Percentiles rank a stretch among this genome's conserved stretches.
These are phyloP conservation scores for Aspergillus nidulans DNA, from an alignment of 495 filamentous ascomycete genomes.

Conservation along the genomic window DNA sequence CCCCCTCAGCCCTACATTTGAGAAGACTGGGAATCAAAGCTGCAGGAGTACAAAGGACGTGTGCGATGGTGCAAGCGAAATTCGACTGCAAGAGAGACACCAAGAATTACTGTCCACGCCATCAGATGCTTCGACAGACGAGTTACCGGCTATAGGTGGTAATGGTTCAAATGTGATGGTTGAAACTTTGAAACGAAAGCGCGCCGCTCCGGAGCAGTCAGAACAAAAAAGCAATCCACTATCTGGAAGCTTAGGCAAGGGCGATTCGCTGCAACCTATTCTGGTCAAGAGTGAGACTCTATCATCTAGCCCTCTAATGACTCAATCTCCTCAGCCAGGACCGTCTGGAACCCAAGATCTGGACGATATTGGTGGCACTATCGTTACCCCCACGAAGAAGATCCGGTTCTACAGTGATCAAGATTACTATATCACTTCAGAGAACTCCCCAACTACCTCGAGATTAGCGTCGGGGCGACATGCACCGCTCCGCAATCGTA, in stretches of 20 bases:
- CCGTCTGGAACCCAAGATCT: slow-evolving; percentile 60
- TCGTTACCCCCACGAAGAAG: slow-evolving; percentile 60
- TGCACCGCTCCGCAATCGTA: not conserved
- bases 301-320: slow-evolving; percentile 38
- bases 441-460: not conserved
- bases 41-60: not conserved
- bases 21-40: not conserved
- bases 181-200: slow-evolving; percentile 22
- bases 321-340: slow-evolving; percentile 5
- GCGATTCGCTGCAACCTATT: slow-evolving; percentile 17
- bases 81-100: not conserved
- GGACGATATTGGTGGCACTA: slow-evolving; percentile 59
- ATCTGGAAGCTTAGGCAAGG: not conserved
- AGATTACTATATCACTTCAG: not conserved
- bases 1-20: not conserved
- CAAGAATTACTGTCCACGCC: slow-evolving; percentile 12
- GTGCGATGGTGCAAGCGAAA: not conserved
- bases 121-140: slow-evolving; percentile 13
- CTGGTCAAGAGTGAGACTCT: slow-evolving; percentile 30
- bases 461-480: not conserved
- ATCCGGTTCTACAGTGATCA: slow-evolving; percentile 27
- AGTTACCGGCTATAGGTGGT: slow-evolving; percentile 12
- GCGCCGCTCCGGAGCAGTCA: slow-evolving; percentile 12
- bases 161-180: slow-evolving; percentile 39
- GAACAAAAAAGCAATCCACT: not conserved